A percentile compares a stretch with the other conserved stretches of the same genome.
phyloP scores from a whole-genome alignment of 2,329 filamentous ascomycete genomes.

The Scedosporium apiospermum region DNA sequence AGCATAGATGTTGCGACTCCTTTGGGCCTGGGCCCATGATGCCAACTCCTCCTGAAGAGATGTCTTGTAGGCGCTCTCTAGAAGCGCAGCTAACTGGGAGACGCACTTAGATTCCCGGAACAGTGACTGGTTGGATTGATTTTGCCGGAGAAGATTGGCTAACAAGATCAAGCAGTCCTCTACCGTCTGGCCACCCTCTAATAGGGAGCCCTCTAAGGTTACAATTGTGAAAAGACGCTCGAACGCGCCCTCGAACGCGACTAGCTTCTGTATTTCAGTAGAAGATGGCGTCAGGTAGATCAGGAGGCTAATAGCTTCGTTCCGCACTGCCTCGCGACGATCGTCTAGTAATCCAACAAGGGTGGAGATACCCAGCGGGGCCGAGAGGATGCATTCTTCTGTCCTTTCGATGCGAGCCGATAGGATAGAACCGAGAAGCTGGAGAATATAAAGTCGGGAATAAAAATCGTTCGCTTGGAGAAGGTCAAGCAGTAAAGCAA shows the following conservation, averaged over 20 bases:
- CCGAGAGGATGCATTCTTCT: slow-evolving; percentile 87
- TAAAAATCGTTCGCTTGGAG: slow-evolving; percentile 84
- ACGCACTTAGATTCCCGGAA: slow-evolving; percentile 88
- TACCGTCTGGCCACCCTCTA: slow-evolving; percentile 74
- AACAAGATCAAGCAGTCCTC: slow-evolving; percentile 90
- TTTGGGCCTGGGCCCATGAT: slow-evolving; percentile 66
- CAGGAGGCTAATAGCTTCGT: slow-evolving; percentile 78
- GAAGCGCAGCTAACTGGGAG: slow-evolving; percentile 57
- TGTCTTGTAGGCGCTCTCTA: slow-evolving; percentile 47
- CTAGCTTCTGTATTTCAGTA: slow-evolving; percentile 83
- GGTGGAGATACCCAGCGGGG: slow-evolving; percentile 78
- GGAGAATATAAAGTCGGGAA: slow-evolving; percentile 80
- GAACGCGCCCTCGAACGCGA: slow-evolving; percentile 92
- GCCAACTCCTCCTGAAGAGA: slow-evolving; percentile 48
- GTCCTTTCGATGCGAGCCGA: slow-evolving; percentile 81
- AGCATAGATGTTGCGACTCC: slow-evolving; percentile 86
- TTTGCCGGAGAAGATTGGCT: slow-evolving; percentile 79
- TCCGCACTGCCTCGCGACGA: slow-evolving; percentile 73
- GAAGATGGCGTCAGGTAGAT: slow-evolving; percentile 83
- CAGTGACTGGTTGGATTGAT: slow-evolving; percentile 84
- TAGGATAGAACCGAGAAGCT: slow-evolving; percentile 79
- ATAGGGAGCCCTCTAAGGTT: slow-evolving; percentile 68
- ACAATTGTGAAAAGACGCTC: slow-evolving; percentile 79
- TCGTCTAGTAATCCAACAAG: slow-evolving; percentile 81
- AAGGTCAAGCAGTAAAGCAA: slow-evolving; percentile 80